Percentiles rank a stretch among this genome's conserved stretches.
phyloP scores from a whole-genome alignment of 176 grass and related monocot species.

The Hsuehochloa calcarea region DNA sequence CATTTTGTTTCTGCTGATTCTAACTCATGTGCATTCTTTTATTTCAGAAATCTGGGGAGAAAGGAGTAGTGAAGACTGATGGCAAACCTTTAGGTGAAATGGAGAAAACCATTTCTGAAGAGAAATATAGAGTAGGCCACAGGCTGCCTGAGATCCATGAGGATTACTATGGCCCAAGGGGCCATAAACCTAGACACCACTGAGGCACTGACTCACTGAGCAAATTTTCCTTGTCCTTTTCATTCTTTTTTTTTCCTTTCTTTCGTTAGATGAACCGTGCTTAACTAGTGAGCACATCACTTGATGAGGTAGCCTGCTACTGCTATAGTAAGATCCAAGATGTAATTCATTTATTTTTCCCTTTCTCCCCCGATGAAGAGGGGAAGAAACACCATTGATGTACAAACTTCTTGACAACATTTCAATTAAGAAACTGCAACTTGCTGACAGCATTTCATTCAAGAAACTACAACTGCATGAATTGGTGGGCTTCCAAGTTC shows the following conservation, averaged over 20 bases:
- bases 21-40: constrained; percentile 13
- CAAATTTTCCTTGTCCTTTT: background rate
- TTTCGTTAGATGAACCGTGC: constrained; percentile 1
- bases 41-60: constrained; percentile 29
- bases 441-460: background rate
- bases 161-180: constrained; percentile 73
- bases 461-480: background rate
- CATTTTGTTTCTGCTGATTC: background rate
- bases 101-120: constrained; percentile 28
- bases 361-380: constrained; percentile 16
- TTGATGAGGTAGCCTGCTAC: background rate
- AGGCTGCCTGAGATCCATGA: constrained; percentile 58
- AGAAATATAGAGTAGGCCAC: constrained; percentile 32
- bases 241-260: background rate
- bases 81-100: constrained; percentile 14
- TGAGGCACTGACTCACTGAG: constrained; percentile 30
- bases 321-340: background rate
- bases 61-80: constrained; percentile 4
- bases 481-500: background rate
- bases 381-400: constrained; percentile 9
- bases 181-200: constrained; percentile 61
- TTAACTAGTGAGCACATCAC: background rate
- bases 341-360: constrained; percentile 47
- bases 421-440: background rate
- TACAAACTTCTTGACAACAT: constrained; percentile 39